Evolutionary conservation across 352 stramenopile species (phyloP), one percentile per base, ranked within the genome.

Genomic region (Globisporangium sylvaticum): DNA sequence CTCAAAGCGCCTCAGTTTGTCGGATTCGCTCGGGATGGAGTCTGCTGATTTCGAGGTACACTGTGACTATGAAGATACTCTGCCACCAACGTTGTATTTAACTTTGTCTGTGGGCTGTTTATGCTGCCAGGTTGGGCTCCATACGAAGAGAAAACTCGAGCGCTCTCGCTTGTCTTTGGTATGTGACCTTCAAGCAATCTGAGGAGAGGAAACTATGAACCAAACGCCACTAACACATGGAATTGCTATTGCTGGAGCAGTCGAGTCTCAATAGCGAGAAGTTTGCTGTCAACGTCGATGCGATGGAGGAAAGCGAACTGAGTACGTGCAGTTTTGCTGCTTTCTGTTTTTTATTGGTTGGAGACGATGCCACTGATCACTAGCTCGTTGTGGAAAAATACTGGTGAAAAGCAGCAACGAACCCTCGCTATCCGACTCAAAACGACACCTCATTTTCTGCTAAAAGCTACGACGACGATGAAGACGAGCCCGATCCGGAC

Each of bases 11-110:
- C 78, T 78, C 9, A 86, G 77, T 59, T 64, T 80, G 20, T 92
- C 81, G 0, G 87, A 95, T 57, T 95, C 87, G 0, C 74, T 94
- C 1, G 85, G 84, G 3, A 79, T 95, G 65, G 77, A 81, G 39
- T 92, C 84, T 1, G 81, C 84, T 18, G 87, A 95, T 69, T 95
- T 94, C 71, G 83, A 91, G 73, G 87, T 94, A 62, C 15, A 32
- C 15, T 32, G 24, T 5, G 4, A 50, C 8, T 10, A 10, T 55
- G 20, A 12, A 42, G 54, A n/a, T n/a, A n/a, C n/a, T n/a, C n/a
- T n/a, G n/a, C n/a, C n/a, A n/a, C n/a, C n/a, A n/a, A n/a, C n/a
- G n/a, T n/a, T n/a, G n/a, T n/a, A n/a, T n/a, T n/a, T n/a, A n/a
- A n/a, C n/a, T n/a, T n/a, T n/a, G 7, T 20, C 46, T 44, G 42